Percentiles rank a stretch among this genome's conserved stretches.
phyloP scores from a whole-genome alignment of 805 yeast genomes.

The Teunomyces lycoperdinae region DNA sequence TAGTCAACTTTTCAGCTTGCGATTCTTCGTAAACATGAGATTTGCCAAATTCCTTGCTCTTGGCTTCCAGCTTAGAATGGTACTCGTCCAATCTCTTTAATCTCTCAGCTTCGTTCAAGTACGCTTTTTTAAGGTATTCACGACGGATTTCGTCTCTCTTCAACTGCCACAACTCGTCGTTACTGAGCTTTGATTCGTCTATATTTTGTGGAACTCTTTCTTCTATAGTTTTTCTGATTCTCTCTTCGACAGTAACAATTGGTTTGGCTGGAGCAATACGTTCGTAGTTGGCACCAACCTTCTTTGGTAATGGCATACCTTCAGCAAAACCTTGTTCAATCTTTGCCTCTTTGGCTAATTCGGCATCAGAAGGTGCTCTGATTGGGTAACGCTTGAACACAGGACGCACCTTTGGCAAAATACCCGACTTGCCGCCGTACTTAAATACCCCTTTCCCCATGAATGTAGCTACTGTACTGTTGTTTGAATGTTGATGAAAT shows the following conservation, averaged over 20 bases:
- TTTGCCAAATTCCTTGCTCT: slow-evolving; percentile 19
- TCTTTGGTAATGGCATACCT: slow-evolving; percentile 66
- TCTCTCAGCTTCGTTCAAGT: slow-evolving; percentile 50
- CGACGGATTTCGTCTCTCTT: slow-evolving; percentile 68
- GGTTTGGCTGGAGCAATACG: slow-evolving; percentile 54
- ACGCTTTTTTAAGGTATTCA: slow-evolving; percentile 63
- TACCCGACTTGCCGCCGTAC: slow-evolving; percentile 71
- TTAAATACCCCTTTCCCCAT: slow-evolving; percentile 52
- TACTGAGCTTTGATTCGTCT: slow-evolving; percentile 28
- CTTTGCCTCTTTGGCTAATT: slow-evolving; percentile 40
- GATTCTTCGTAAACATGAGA: slow-evolving; percentile 40
- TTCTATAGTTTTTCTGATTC: slow-evolving; percentile 57
- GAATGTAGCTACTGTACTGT: neutral
- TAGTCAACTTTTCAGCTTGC: slow-evolving; percentile 60
- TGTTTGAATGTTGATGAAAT: neutral
- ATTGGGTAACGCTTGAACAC: slow-evolving; percentile 65
- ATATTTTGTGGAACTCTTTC: slow-evolving; percentile 32
- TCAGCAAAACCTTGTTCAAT: slow-evolving; percentile 67
- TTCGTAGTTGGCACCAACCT: slow-evolving; percentile 35
- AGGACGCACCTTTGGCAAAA: slow-evolving; percentile 74
- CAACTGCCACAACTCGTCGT: slow-evolving; percentile 44
- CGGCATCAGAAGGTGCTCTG: slow-evolving; percentile 41
- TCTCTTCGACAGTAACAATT: slow-evolving; percentile 56
- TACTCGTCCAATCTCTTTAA: slow-evolving; percentile 37
- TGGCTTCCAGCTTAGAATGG: slow-evolving; percentile 27